A percentile compares a stretch with the other conserved stretches of the same genome.
phyloP scores from a whole-genome alignment of 1,284 basidiomycete genomes.

The Tilletia horrida region DNA sequence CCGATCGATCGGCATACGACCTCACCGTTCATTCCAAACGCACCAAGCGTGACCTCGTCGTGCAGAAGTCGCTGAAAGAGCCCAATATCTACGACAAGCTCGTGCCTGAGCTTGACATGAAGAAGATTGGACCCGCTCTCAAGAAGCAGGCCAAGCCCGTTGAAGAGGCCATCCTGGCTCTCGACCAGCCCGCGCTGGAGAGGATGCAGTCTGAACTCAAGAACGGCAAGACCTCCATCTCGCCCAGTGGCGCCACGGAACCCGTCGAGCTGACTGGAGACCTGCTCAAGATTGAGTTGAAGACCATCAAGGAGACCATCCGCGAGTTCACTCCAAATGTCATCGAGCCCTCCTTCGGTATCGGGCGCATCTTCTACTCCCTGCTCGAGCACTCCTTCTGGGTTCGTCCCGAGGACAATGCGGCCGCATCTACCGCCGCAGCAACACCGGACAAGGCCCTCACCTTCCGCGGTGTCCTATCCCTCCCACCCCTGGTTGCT shows the following conservation, averaged over 20 bases:
- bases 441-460: slow-evolving; percentile 51
- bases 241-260: slow-evolving; percentile 61
- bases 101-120: slow-evolving; percentile 79
- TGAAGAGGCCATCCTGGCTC: slow-evolving; percentile 67
- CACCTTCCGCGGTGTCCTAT: slow-evolving; percentile 64
- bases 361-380: slow-evolving; percentile 91
- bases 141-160: slow-evolving; percentile 76
- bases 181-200: slow-evolving; percentile 69
- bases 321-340: slow-evolving; percentile 96
- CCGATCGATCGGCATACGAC: slow-evolving; percentile 95
- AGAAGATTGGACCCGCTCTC: slow-evolving; percentile 82
- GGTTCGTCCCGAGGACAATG: slow-evolving; percentile 71
- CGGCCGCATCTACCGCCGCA: slow-evolving; percentile 63
- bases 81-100: slow-evolving; percentile 72
- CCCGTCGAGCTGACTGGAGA: slow-evolving; percentile 70
- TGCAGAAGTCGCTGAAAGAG: slow-evolving; percentile 78
- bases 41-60: slow-evolving; percentile 66
- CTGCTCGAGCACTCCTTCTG: slow-evolving; percentile 95
- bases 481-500: slow-evolving; percentile 82
- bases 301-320: slow-evolving; percentile 86
- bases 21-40: slow-evolving; percentile 62
- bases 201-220: slow-evolving; percentile 71
- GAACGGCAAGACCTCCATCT: slow-evolving; percentile 63
- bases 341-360: slow-evolving; percentile 96
- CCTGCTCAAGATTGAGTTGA: slow-evolving; percentile 74